These are phyloP conservation scores for Cavenderia fasciculata DNA, from an alignment of 78 protist species.

Conservation along the genomic window DNA sequence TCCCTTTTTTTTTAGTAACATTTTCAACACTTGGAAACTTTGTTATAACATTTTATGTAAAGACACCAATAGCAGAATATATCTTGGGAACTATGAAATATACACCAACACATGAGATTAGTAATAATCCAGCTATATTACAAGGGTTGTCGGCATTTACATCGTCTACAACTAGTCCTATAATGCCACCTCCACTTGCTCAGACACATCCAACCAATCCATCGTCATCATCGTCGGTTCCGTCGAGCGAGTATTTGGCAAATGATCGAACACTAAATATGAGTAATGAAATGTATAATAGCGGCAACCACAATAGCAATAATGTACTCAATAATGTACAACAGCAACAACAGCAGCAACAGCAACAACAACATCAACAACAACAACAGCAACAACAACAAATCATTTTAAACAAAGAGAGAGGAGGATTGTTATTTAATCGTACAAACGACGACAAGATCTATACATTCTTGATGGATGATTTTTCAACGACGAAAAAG, in stretches of 20 bases:
- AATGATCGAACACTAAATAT: no score
- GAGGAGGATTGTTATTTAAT: conserved; percentile 46
- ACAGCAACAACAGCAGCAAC: neutral
- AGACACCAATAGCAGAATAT: conserved; percentile 61
- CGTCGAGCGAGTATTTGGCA: no score
- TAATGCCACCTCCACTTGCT: no score
- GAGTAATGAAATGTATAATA: no score
- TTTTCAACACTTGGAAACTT: conserved; percentile 64
- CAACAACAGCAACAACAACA: neutral
- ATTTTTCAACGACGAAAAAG: conserved; percentile 33
- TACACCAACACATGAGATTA: conserved; percentile 68
- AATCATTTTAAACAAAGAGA: neutral
- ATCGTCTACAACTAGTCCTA: no score
- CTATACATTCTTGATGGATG: conserved; percentile 51
- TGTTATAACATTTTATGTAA: conserved; percentile 66
- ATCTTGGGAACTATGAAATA: conserved; percentile 58
- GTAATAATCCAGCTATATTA: no score
- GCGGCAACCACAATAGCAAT: no score
- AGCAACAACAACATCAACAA: neutral
- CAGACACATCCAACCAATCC: conserved; percentile 1
- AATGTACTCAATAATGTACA: no score
- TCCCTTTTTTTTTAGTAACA: conserved; percentile 44
- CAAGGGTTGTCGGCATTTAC: no score
- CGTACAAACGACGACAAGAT: conserved; percentile 45
- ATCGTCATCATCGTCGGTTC: neutral